Conservation (phyloP, 805 yeast species). For the Starmera amethionina region DNA sequence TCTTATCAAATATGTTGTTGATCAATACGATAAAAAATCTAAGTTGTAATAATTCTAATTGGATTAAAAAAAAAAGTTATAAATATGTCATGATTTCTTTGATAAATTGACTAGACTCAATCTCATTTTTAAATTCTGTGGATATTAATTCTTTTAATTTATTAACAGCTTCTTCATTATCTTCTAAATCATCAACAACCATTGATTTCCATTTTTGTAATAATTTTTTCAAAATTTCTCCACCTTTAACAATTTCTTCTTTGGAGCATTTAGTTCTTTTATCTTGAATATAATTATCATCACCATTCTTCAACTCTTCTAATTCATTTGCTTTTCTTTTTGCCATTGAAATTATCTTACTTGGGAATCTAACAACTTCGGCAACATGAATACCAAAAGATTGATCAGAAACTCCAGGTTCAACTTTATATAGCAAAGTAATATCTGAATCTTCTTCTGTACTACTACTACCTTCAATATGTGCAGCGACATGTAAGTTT, state of each 20-base stretch:
- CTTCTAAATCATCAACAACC: slow-evolving; percentile 8
- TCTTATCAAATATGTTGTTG: slow-evolving; percentile 14
- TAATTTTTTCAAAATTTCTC: slow-evolving; percentile 33
- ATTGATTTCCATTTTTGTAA: slow-evolving; percentile 27
- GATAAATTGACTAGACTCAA: slow-evolving; percentile 30
- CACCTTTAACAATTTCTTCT: slow-evolving; percentile 46
- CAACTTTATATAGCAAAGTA: slow-evolving; percentile 87
- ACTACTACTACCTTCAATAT: slow-evolving; percentile 39
- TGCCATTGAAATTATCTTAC: slow-evolving; percentile 87
- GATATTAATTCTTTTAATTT: slow-evolving; percentile 26
- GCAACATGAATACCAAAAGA: slow-evolving; percentile 98
- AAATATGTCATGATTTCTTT: slow-evolving; percentile 30
- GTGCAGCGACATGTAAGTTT: slow-evolving; percentile 91
- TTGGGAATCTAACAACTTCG: slow-evolving; percentile 87
- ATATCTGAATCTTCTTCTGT: slow-evolving; percentile 42
- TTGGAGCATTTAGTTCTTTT: slow-evolving; percentile 40
- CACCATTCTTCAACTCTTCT: slow-evolving; percentile 43
- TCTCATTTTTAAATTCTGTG: slow-evolving; percentile 16
- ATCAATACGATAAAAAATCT: slow-evolving; percentile 3
- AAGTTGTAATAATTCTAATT: not conserved
- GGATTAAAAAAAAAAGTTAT: slow-evolving; percentile 3
- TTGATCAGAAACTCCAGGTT: slow-evolving; percentile 90
- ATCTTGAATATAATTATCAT: slow-evolving; percentile 28
- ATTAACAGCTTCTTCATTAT: slow-evolving; percentile 25
- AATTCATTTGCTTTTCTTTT: slow-evolving; percentile 86